phyloP scores from a whole-genome alignment of 2,329 filamentous ascomycete species.

The Ophiocordyceps robertsii region DNA sequence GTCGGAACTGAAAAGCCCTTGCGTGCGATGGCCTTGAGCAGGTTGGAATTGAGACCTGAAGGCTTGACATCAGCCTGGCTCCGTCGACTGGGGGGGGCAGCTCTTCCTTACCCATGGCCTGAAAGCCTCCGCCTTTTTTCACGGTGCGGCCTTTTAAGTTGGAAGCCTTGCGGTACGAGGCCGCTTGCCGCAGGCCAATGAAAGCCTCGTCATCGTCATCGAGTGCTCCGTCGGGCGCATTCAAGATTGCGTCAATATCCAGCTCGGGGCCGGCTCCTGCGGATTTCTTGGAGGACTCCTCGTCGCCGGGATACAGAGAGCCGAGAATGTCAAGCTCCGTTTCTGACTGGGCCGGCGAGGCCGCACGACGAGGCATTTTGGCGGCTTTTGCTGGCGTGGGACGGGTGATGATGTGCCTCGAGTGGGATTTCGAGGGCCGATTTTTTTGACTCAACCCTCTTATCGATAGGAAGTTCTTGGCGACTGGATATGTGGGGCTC shows the following conservation, averaged over 20 bases:
- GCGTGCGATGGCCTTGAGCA: constrained; percentile 80
- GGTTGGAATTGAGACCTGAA: constrained; percentile 58
- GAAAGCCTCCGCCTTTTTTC: constrained; percentile 94
- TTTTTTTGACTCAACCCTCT: too few relatives aligned
- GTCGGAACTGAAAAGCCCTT: constrained; percentile 96
- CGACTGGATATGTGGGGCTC: too few relatives aligned
- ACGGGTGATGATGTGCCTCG: too few relatives aligned
- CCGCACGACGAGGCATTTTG: constrained; percentile 57
- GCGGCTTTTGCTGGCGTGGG: not conserved
- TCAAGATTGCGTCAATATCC: constrained; percentile 48
- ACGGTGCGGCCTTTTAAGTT: constrained; percentile 74
- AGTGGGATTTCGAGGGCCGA: too few relatives aligned
- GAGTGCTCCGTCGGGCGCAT: constrained; percentile 27
- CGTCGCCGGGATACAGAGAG: constrained; percentile 54
- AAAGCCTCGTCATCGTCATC: constrained; percentile 73
- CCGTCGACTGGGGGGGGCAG: not conserved
- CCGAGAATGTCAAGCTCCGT: constrained; percentile 82
- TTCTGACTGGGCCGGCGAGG: constrained; percentile 76
- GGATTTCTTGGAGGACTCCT: constrained; percentile 29
- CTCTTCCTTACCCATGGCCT: constrained; percentile 61
- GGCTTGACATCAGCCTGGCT: not conserved
- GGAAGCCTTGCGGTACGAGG: constrained; percentile 72
- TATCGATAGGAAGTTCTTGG: too few relatives aligned
- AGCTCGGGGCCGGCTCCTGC: constrained; percentile 29
- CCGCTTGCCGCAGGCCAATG: constrained; percentile 77